Evolutionary conservation across 2,329 filamentous ascomycete species (phyloP).

Genomic region (Penicillium nordicum): DNA sequence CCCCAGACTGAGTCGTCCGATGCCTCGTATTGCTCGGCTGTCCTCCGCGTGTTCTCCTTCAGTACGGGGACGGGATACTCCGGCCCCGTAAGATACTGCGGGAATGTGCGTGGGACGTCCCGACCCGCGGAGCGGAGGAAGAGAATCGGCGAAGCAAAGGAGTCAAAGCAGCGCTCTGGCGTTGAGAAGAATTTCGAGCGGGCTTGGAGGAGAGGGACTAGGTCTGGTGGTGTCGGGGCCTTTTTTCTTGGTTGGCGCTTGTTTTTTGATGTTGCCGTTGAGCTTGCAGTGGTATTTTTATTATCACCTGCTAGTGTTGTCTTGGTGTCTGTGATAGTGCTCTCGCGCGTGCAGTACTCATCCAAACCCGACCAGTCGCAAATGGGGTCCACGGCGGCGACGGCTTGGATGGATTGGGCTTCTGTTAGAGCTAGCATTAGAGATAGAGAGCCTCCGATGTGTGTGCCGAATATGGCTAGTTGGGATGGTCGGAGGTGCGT

Average conservation of each 20-base stretch:
- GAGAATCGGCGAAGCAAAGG: conserved; percentile 43
- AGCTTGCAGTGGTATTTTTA: neutral
- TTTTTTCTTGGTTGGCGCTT: conserved; percentile 10
- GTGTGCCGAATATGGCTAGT: conserved; percentile 33
- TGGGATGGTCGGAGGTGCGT: conserved; percentile 29
- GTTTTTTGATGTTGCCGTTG: neutral
- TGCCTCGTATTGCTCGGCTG: neutral
- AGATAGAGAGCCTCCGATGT: conserved; percentile 42
- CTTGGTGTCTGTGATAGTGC: neutral
- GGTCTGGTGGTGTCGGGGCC: conserved; percentile 26
- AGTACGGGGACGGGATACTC: conserved; percentile 35
- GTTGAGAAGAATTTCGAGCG: conserved; percentile 36
- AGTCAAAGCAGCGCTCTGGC: conserved; percentile 42
- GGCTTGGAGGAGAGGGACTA: conserved; percentile 36
- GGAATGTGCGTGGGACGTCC: conserved; percentile 36
- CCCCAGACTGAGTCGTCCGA: conserved; percentile 2
- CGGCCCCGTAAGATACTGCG: conserved; percentile 33
- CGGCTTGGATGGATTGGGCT: conserved; percentile 30
- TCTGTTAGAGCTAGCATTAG: conserved; percentile 45
- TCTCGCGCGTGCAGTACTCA: conserved; percentile 33
- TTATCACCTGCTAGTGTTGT: fast-evolving
- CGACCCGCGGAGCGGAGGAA: conserved; percentile 43
- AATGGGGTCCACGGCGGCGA: conserved; percentile 35
- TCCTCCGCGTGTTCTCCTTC: conserved; percentile 7
- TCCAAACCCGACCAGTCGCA: conserved; percentile 43